Evolutionary conservation across 345 rosid genomes (phyloP).

Genomic region (Gossypium anomalum): DNA sequence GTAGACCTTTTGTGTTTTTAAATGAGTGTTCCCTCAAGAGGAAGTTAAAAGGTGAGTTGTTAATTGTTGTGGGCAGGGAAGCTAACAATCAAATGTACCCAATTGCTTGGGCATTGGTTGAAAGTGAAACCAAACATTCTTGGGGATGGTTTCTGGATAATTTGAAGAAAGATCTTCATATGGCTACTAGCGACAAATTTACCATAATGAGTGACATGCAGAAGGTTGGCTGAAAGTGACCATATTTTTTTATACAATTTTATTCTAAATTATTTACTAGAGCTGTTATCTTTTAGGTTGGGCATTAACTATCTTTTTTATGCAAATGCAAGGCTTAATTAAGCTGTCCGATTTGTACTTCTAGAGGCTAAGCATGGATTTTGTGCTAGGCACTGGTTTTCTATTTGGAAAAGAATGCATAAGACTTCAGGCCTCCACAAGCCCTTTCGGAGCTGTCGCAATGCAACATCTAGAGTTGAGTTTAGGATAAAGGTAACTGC

Average conservation of each 20-base stretch:
- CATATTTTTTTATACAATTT: too few relatives aligned
- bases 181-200: not conserved
- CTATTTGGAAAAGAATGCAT: not conserved
- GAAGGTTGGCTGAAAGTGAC: not conserved
- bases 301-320: too few relatives aligned
- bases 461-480: not conserved
- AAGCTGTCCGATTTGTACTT: not conserved
- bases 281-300: too few relatives aligned
- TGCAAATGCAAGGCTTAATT: not conserved
- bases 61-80: not conserved
- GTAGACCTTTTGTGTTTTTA: not conserved
- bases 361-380: not conserved
- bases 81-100: not conserved
- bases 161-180: not conserved
- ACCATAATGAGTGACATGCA: not conserved
- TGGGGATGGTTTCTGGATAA: not conserved
- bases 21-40: not conserved
- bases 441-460: not conserved
- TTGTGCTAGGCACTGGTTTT: not conserved
- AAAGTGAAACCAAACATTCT: not conserved
- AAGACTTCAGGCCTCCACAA: not conserved
- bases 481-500: not conserved
- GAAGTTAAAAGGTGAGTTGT: not conserved
- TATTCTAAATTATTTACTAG: too few relatives aligned
- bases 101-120: not conserved